Evolutionary conservation across 2,329 filamentous ascomycete genomes (phyloP).

Genomic region (Ceratocystis harringtonii): DNA sequence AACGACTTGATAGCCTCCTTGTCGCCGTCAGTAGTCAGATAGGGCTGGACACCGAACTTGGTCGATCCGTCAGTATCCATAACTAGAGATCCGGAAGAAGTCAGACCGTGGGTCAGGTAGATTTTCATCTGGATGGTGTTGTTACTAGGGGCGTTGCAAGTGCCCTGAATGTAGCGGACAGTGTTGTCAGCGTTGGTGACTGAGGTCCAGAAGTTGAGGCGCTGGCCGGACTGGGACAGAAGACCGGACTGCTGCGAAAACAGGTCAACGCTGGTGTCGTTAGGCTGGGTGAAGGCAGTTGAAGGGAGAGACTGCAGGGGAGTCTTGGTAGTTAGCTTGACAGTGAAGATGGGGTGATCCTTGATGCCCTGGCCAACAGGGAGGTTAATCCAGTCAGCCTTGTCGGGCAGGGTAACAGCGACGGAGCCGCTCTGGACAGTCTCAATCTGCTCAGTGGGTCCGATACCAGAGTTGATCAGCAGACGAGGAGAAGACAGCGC

Average conservation of each 20-base stretch:
- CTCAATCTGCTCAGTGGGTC: slow-evolving; percentile 43
- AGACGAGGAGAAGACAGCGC: slow-evolving; percentile 56
- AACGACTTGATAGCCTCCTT: slow-evolving; percentile 48
- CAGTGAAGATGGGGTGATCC: slow-evolving; percentile 34
- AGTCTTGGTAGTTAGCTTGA: slow-evolving; percentile 23
- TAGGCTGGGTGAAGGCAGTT: slow-evolving; percentile 22
- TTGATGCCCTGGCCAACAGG: slow-evolving; percentile 45
- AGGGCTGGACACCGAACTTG: slow-evolving; percentile 44
- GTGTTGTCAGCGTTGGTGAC: slow-evolving; percentile 33
- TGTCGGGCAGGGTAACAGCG: slow-evolving; percentile 36
- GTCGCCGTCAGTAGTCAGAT: slow-evolving; percentile 43
- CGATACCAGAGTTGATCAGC: slow-evolving; percentile 52
- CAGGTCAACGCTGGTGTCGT: slow-evolving; percentile 22
- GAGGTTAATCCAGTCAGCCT: slow-evolving; percentile 39
- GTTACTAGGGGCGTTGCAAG: slow-evolving; percentile 51
- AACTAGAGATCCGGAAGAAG: slow-evolving; percentile 44
- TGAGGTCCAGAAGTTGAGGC: slow-evolving; percentile 34
- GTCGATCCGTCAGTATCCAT: slow-evolving; percentile 45
- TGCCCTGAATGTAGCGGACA: slow-evolving; percentile 35
- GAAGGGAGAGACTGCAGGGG: slow-evolving; percentile 18
- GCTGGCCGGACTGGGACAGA: slow-evolving; percentile 32
- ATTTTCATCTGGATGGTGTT: slow-evolving; percentile 39
- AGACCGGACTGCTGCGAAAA: slow-evolving; percentile 27
- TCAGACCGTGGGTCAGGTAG: slow-evolving; percentile 49
- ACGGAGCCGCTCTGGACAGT: slow-evolving; percentile 36